These are phyloP conservation scores for Tricholoma saponaceum DNA, from an alignment of 768 basidiomycete species.

Conservation along the genomic window DNA sequence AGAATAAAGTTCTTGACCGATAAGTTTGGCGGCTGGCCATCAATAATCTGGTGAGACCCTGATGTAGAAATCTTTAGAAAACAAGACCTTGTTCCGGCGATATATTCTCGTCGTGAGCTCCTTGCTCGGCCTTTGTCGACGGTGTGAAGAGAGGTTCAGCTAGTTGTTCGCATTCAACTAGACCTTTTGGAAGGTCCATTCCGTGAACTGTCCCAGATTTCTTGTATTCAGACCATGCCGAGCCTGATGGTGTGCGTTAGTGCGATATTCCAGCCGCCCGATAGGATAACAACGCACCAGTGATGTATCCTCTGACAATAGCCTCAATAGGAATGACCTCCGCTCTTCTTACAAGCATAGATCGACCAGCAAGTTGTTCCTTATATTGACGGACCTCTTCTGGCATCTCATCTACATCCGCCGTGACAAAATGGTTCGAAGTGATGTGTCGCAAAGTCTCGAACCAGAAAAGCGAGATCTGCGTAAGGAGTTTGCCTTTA, in stretches of 20 bases:
- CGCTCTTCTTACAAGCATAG: constrained; percentile 90
- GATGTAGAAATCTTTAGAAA: constrained; percentile 2
- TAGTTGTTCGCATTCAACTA: constrained; percentile 84
- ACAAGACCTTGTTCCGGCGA: constrained; percentile 68
- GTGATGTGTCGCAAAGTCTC: constrained; percentile 72
- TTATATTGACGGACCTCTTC: constrained; percentile 68
- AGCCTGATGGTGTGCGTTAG: constrained; percentile 49
- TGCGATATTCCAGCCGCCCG: neutral
- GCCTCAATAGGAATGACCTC: constrained; percentile 89
- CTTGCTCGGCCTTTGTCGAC: constrained; percentile 94
- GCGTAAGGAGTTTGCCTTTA: constrained; percentile 87
- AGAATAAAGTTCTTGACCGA: constrained; percentile 63
- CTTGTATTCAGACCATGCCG: constrained; percentile 94
- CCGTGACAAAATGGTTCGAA: constrained; percentile 87
- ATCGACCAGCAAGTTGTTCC: constrained; percentile 74
- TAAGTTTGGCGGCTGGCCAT: constrained; percentile 52
- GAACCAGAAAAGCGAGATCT: constrained; percentile 96
- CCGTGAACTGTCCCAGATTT: constrained; percentile 85
- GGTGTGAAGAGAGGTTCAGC: constrained; percentile 89
- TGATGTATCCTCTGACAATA: constrained; percentile 94
- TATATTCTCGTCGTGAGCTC: constrained; percentile 95
- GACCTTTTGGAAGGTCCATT: constrained; percentile 65
- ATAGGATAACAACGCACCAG: constrained; percentile 48
- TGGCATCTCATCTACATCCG: constrained; percentile 78
- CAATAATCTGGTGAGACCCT: neutral